Evolutionary conservation across 768 basidiomycete species (phyloP), one percentile per base, ranked within the genome.

Genomic region (Kwoniella dejecticola): DNA sequence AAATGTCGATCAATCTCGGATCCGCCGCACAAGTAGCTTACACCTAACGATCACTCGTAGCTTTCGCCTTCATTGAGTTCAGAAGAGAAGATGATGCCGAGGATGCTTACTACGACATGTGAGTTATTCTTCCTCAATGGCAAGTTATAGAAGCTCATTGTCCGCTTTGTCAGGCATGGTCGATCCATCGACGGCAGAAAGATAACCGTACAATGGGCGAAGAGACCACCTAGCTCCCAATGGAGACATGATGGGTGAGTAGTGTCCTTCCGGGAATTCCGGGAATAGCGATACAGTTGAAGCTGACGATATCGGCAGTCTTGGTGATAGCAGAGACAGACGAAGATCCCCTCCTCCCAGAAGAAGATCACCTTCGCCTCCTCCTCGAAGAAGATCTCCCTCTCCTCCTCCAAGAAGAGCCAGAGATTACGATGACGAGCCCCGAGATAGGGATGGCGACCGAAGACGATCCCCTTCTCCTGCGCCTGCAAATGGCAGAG

Each of bases 41-140:
- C 59, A 36, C 15, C 49, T 21, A 13, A 27, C n/a, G 21, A 6
- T 26, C 24, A 19, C 66, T 64, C 38, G 54, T 60, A 82, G 90
- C 89, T 82, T 91, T 89, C 79, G 89, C 89, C 59, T 91, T 91
- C 79, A 86, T 91, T 75, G 89, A 91, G 78, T 91, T 90, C 74
- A 86, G 88, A 75, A 85, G 85, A 71, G 83, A 84, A 48, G 85
- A 87, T 41, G 88, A 90, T 71, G 89, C 89, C 19, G 89, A 90
- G 71, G 88, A 89, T 66, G 89, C 89, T 27, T 90, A 89, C 78
- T 85, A 88, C 73, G 88, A 89, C 62, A 90, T 90, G 89, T 90
- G 76, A 63, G 87, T 40, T n/a, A n/a, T n/a, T n/a, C n/a, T n/a
- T n/a, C n/a, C n/a, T n/a, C n/a, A n/a, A n/a, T n/a, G n/a, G n/a